Conservation (phyloP, 129 eudicot genomes). For the Flaveria robusta region DNA sequence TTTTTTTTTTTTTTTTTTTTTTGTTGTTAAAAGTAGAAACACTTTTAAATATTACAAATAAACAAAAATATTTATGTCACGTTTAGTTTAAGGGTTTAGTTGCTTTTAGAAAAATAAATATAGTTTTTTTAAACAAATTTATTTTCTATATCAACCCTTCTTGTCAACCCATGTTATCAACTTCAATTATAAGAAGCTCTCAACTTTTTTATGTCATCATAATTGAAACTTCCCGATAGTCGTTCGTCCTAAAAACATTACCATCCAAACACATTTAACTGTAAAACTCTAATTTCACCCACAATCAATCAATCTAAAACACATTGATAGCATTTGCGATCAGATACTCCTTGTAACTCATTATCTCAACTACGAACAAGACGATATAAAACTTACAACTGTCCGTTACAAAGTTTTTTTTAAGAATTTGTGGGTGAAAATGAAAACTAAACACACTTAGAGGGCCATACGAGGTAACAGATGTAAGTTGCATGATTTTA, state of each 20-base stretch:
- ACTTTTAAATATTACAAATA: not conserved
- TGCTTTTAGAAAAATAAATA: too few species aligned
- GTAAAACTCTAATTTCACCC: not conserved
- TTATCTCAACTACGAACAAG: not conserved
- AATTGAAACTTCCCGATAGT: too few species aligned
- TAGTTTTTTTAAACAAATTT: too few species aligned
- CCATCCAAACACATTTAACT: not conserved
- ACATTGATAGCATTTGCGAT: not conserved
- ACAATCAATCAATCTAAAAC: not conserved
- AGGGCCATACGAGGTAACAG: conserved; percentile 1
- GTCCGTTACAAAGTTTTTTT: too few species aligned
- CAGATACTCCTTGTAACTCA: too few species aligned
- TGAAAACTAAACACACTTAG: not conserved
- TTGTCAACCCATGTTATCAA: too few species aligned
- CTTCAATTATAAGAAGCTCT: not conserved
- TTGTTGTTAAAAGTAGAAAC: not conserved
- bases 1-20: not conserved
- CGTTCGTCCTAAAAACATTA: not conserved
- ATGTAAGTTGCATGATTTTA: not conserved
- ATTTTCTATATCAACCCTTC: too few species aligned
- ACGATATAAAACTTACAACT: not conserved
- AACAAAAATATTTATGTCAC: not conserved
- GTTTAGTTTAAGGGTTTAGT: too few species aligned
- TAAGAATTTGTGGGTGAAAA: not conserved
- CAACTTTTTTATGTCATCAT: too few species aligned